These are phyloP conservation scores for Geotrichum europaeum DNA, from an alignment of 1,139 yeast genomes.

Conservation along the genomic window DNA sequence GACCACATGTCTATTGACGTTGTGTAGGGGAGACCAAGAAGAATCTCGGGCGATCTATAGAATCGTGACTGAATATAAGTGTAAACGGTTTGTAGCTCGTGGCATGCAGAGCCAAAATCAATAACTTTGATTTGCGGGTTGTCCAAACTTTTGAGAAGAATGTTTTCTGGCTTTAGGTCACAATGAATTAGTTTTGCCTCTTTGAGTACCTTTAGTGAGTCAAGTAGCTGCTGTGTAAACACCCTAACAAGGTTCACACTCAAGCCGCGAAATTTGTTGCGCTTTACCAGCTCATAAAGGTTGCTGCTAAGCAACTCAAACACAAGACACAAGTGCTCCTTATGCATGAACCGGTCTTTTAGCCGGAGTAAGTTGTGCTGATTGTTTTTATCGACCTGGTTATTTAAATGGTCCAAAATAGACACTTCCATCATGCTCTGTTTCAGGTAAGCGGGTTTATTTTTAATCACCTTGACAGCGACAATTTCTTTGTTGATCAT, in stretches of 20 bases:
- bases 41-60: conserved; percentile 93
- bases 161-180: conserved; percentile 94
- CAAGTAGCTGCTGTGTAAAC: conserved; percentile 74
- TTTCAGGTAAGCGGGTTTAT: conserved; percentile 84
- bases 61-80: conserved; percentile 94
- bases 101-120: conserved; percentile 96
- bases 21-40: conserved; percentile 78
- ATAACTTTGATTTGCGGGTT: conserved; percentile 87
- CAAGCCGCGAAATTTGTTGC: conserved; percentile 89
- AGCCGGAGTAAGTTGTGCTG: conserved; percentile 71
- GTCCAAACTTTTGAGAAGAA: conserved; percentile 72
- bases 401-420: conserved; percentile 73
- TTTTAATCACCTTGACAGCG: conserved; percentile 91
- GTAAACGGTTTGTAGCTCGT: conserved; percentile 81
- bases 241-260: conserved; percentile 72
- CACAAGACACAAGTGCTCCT: conserved; percentile 86
- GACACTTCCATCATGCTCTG: conserved; percentile 90
- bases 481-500: conserved; percentile 80
- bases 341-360: conserved; percentile 86
- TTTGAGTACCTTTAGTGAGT: conserved; percentile 72
- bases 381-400: conserved; percentile 60
- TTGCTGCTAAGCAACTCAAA: conserved; percentile 86
- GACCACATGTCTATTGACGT: conserved; percentile 98
- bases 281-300: conserved; percentile 82
- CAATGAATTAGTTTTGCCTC: conserved; percentile 87